A percentile compares a stretch with the other conserved stretches of the same genome.
These are phyloP conservation scores for Penicillium odoratum DNA, from an alignment of 495 filamentous ascomycete species.

Conservation along the genomic window DNA sequence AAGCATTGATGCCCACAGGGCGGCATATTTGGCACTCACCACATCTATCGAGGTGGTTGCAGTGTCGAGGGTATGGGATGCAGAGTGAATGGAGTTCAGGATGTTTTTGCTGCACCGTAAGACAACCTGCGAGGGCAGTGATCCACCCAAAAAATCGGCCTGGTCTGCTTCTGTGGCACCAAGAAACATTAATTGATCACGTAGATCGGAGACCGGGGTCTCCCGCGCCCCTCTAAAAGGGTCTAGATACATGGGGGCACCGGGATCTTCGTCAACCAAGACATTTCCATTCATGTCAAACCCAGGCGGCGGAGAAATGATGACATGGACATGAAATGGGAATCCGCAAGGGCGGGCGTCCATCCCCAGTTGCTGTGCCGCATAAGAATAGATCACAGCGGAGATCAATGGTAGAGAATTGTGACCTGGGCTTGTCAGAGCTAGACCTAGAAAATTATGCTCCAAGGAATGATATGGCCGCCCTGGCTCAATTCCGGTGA, in stretches of 20 bases:
- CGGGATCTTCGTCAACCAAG: constrained; percentile 39
- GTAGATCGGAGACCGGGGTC: constrained; percentile 57
- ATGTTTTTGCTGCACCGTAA: constrained; percentile 82
- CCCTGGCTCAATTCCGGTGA: constrained; percentile 66
- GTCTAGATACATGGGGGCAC: constrained; percentile 74
- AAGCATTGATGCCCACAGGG: constrained; percentile 76
- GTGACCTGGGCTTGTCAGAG: constrained; percentile 58
- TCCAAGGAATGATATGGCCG: constrained; percentile 71
- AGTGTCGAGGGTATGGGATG: constrained; percentile 25
- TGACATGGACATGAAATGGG: constrained; percentile 76
- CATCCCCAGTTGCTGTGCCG: constrained; percentile 66
- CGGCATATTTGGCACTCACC: constrained; percentile 70
- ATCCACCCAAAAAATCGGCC: constrained; percentile 56
- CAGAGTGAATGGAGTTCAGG: constrained; percentile 55
- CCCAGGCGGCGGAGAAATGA: constrained; percentile 59
- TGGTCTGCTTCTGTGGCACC: constrained; percentile 57
- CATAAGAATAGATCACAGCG: constrained; percentile 66
- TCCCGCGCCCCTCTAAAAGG: constrained; percentile 73
- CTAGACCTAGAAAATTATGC: constrained; percentile 82
- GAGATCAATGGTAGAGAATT: constrained; percentile 78
- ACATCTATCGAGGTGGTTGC: constrained; percentile 46
- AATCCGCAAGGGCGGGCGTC: constrained; percentile 72
- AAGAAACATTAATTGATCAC: constrained; percentile 59
- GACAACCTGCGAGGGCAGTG: constrained; percentile 64
- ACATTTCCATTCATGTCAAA: constrained; percentile 64